Base-by-base conservation (phyloP, 1,284 basidiomycete species). In the Microbotryum silenes-acaulis region DNA sequence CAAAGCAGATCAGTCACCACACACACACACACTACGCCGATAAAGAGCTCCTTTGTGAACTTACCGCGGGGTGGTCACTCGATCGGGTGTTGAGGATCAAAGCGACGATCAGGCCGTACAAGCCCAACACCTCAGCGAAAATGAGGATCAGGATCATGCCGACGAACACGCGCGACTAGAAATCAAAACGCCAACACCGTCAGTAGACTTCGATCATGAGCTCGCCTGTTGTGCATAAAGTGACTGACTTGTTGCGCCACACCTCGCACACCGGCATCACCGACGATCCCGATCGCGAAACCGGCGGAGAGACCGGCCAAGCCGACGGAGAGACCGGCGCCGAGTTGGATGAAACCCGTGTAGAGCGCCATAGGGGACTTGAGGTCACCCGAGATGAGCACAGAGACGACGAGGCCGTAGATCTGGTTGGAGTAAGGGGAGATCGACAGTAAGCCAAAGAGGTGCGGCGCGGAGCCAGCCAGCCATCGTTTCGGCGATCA, bases 311-410 rank as follows among this genome's bases (percentile, higher is more conserved):
- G 72, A 73, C 77, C 77, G 27, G 77, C 77, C n/a, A 78, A 71
- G 60, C 77, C 77, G 69, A 78, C 77, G 27, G 76, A 77, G 48
- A 78, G 74, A 67, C 77, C 77, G 25, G 77, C 77, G 53, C 77
- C 77, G 59, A 78, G 75, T 70, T 78, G 77, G 60, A 78, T 76
- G 72, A 78, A 78, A 21, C 77, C 77, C 46, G 75, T 71, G 70
- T 67, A 78, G 69, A 70, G 75, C 60, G 76, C 71, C 77, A 74
- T 78, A 45, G 77, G 77, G 25, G 76, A 75, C 70, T 77, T 72
- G 70, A 78, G 72, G 65, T 74, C 76, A 61, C 75, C 75, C 29
- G 76, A 76, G 65, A 78, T 78, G 59, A 78, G 72, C 33, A 78
- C 77, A 53, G 75, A 76, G 51, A 78, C 77, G 63, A 78, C 77